phyloP scores from a whole-genome alignment of 306 rosid genomes.

The Albizia julibrissin region DNA sequence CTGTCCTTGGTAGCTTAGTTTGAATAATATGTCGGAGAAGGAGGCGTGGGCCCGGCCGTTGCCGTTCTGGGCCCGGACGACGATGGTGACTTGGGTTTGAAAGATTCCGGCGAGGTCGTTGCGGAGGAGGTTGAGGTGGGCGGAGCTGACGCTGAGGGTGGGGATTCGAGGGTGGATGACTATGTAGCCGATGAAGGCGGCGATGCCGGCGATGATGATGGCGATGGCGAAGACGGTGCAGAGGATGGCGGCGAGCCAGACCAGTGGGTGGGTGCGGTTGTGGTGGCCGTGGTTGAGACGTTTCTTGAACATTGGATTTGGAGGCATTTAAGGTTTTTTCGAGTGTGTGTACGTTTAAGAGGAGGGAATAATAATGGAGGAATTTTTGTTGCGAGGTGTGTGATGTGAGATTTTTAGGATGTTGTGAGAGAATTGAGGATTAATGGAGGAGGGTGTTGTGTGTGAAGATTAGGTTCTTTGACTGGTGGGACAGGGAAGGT shows the following conservation, averaged over 20 bases:
- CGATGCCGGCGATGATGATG: conserved; percentile 56
- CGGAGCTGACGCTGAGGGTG: conserved; percentile 48
- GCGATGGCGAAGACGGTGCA: conserved; percentile 66
- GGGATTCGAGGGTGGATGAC: conserved; percentile 79
- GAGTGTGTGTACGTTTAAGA: neutral
- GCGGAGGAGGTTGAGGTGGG: conserved; percentile 50
- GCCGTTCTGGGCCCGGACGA: conserved; percentile 66
- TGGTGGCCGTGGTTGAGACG: conserved; percentile 6
- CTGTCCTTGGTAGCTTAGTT: conserved; percentile 52
- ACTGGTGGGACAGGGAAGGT: conserved; percentile 59
- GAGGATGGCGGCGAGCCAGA: conserved; percentile 67
- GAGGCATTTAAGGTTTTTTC: neutral
- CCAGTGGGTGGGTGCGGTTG: conserved; percentile 46
- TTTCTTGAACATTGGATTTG: conserved; percentile 29
- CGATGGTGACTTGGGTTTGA: conserved; percentile 49
- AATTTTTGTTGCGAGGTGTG: neutral
- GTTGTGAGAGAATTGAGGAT: neutral
- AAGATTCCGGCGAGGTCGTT: conserved; percentile 55
- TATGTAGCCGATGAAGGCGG: conserved; percentile 57
- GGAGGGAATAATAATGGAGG: neutral
- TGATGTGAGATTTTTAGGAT: conserved; percentile 3
- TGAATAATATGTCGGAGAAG: conserved; percentile 55
- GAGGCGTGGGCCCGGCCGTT: conserved; percentile 73
- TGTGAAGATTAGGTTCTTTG: conserved; percentile 41
- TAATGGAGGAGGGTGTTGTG: conserved; percentile 20